phyloP scores from a whole-genome alignment of 2,329 filamentous ascomycete species.

The Huntiella bhutanensis region DNA sequence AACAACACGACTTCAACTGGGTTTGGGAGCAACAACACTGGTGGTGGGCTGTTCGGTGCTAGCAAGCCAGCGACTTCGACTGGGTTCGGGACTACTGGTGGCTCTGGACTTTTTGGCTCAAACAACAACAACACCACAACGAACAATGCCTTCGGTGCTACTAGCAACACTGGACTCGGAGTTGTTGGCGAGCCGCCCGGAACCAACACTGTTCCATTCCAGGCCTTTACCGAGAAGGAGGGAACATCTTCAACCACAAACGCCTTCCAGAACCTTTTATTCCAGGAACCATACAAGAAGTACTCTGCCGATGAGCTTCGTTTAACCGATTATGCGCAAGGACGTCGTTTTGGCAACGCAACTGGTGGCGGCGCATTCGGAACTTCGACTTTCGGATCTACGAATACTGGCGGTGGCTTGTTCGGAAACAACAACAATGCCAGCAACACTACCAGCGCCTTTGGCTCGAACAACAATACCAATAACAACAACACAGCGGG shows the following conservation, averaged over 20 bases:
- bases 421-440: slow-evolving; percentile 8
- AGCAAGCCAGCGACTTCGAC: slow-evolving; percentile 20
- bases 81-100: slow-evolving; percentile 28
- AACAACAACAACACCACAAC: neutral
- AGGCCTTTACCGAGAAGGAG: slow-evolving; percentile 57
- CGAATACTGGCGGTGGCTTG: slow-evolving; percentile 18
- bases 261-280: slow-evolving; percentile 61
- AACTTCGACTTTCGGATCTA: slow-evolving; percentile 31
- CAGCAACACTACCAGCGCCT: slow-evolving; percentile 16
- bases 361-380: slow-evolving; percentile 78
- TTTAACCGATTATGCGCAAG: slow-evolving; percentile 73
- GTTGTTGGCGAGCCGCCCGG: slow-evolving; percentile 43
- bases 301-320: slow-evolving; percentile 77
- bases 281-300: slow-evolving; percentile 66
- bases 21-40: slow-evolving; percentile 13
- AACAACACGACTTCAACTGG: slow-evolving; percentile 14
- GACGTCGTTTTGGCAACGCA: slow-evolving; percentile 63
- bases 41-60: slow-evolving; percentile 32
- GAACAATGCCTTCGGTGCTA: slow-evolving; percentile 23
- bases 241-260: slow-evolving; percentile 33
- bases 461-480: slow-evolving; percentile 16
- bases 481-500: slow-evolving; percentile 14
- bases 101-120: slow-evolving; percentile 29
- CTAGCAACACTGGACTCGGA: slow-evolving; percentile 30
- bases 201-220: slow-evolving; percentile 51